Evolutionary conservation across 805 yeast species (phyloP), one percentile per base, ranked within the genome.

Genomic region (Cyberlindnera petersonii): DNA sequence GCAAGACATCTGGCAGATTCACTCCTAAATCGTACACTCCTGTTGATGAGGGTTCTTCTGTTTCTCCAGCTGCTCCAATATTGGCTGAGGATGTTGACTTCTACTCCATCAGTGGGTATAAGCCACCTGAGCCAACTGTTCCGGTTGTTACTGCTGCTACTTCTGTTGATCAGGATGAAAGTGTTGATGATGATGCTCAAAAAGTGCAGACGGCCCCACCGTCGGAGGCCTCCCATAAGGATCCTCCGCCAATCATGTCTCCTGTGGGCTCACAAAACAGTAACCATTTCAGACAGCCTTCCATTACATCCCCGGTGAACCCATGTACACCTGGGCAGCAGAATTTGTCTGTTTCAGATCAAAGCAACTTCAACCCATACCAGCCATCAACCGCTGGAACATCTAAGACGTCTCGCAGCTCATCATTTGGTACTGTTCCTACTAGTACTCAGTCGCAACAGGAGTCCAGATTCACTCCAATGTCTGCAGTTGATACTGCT

Each of bases 61-160:
- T 24, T n/a, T 4, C 37, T 7, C 27, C 28, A 23, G 28, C 17
- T 9, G 30, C 34, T 8, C 43, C 47, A 14, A n/a, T 23, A n/a
- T 35, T 39, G n/a, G 16, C 36, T 16, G 45, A 34, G n/a, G 53
- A 47, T 27, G 27, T 49, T 26, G 53, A 49, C 35, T 47, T 46
- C 29, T 41, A 37, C 17, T 35, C 50, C 9, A 37, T 48, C 9
- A 26, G 28, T 26, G 47, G 47, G 4, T 35, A 47, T 13, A 39
- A 41, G 15, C 39, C 37, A 13, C 9, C 43, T 4, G 27, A 15
- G 8, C 42, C 48, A 33, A 19, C 21, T 17, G 21, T 23, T 14
- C 23, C n/a, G n/a, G 19, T 33, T 24, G 26, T 16, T 15, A 22
- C 31, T 11, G 20, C 33, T 14, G 22, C 33, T 24, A 21, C 33